Base-by-base conservation (phyloP, 2,329 filamentous ascomycete genomes). In the Hymenoscyphus fraxineus region DNA sequence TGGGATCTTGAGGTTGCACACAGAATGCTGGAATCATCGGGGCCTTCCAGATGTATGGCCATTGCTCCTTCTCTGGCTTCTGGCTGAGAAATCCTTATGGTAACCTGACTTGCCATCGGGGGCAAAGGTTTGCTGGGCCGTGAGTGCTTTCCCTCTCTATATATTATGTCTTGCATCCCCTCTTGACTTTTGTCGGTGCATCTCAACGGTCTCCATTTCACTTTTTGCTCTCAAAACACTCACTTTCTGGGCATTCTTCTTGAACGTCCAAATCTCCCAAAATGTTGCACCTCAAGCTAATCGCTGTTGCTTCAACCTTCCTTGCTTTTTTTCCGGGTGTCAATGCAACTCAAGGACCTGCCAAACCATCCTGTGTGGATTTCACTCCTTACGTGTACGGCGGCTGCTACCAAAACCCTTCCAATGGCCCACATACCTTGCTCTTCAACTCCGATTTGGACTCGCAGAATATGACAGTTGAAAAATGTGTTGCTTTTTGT, bases 401-500 rank as follows among this genome's bases (percentile, higher is more conserved):
- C 16, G 76, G 76, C 55, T 78, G 76, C 65, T 78, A 72, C 61
- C 7, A 60, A 19, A 75, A 77, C 60, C 65, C 68, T 59, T 63
- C 67, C 19, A 68, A 71, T 40, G 58, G 58, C 27, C 67, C 75
- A 39, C 65, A 70, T 10, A 66, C 74, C 57, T 70, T 77, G 5
- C 68, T 73, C 12, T 76, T 73, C 59, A 62, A 59, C 57, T 68
- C 70, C 31, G 69, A 70, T 35, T 64, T 76, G 5, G 66, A 73
- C 19, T 71, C 67, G 35, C 64, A 70, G 61, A 75, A 74, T 40
- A 76, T 76, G 67, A 78, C 76, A 0, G 70, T 77, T 4, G 72
- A 76, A 67, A 70, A 64, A 19, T 78, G 76, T 67, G 72, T 73
- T 61, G 72, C 75, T 60, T 75, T 74, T 57, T 78, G 76, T 64